Base-by-base conservation (phyloP, 1,284 basidiomycete species). In the Ganoderma sinense region DNA sequence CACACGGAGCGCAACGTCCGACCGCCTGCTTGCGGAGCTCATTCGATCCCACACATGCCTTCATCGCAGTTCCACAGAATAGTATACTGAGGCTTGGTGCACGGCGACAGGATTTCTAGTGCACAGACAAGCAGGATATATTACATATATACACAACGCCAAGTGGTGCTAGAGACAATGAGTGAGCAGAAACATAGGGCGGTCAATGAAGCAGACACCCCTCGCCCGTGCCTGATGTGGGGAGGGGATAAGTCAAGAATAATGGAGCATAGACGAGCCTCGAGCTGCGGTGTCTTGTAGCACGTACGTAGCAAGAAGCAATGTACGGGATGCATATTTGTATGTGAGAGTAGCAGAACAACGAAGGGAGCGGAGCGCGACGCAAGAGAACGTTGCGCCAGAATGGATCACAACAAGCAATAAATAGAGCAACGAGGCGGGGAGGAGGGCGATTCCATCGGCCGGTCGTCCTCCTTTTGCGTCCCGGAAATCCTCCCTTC, bases 121-220 rank as follows among this genome's bases (percentile, higher is more conserved):
- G 20, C 33, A 39, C 7, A 36, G 33, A 8, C 56, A 36, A 10
- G 39, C 59, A 61, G 59, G 39, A 43, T 41, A 70, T 70, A 65
- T 67, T 65, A 40, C 67, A 53, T 26, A 53, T 53, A 53, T 67
- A 70, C 69, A 70, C 69, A 70, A 45, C 53, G 53, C 68, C 64
- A 63, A 61, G 51, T 66, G 60, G 41, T 67, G 59, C 62, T 67
- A 70, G 66, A 65, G 48, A 69, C 64, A 69, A 41, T 18, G 31
- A 14, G 45, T 13, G 8, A 48, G 40, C 36, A 40, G 63, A 40
- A 23, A 29, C 59, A 13, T 5, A 41, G 20, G 11, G 36, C 1
- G 33, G 8, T 13, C 26, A 36, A 8, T 23, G 23, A 41, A 26
- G 36, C 16, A 40, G 59, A 40, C 39, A 61, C 39, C 23, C 23